phyloP scores from a whole-genome alignment of 352 stramenopile genomes.

The Blastocystis sp. region DNA sequence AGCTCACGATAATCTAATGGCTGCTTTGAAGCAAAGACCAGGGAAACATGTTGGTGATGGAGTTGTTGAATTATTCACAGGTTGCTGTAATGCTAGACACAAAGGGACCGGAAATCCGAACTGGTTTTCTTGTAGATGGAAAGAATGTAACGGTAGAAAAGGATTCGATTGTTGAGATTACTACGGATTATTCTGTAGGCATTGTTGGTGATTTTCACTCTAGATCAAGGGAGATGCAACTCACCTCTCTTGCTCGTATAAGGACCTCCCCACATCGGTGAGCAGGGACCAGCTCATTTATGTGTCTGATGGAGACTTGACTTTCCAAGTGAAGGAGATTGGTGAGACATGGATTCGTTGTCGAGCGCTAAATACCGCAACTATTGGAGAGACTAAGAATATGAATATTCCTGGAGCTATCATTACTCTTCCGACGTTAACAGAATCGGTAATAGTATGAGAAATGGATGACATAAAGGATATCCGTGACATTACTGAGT shows the following conservation, averaged over 20 bases:
- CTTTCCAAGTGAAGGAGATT: slow-evolving; percentile 65
- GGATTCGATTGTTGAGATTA: slow-evolving; percentile 74
- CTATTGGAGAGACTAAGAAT: slow-evolving; percentile 85
- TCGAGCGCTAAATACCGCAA: slow-evolving; percentile 71
- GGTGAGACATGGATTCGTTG: slow-evolving; percentile 29
- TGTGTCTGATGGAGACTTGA: slow-evolving; percentile 79
- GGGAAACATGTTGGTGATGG: slow-evolving; percentile 64
- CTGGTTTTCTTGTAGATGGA: slow-evolving; percentile 72
- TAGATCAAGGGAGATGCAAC: slow-evolving; percentile 74
- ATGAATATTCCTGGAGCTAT: slow-evolving; percentile 87
- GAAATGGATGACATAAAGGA: slow-evolving; percentile 40
- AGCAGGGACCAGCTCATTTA: slow-evolving; percentile 81
- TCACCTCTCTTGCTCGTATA: slow-evolving; percentile 86
- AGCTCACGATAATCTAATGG: slow-evolving; percentile 56
- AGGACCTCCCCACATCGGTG: slow-evolving; percentile 80
- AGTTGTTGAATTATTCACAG: background rate
- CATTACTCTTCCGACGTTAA: slow-evolving; percentile 83
- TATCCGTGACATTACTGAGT: slow-evolving; percentile 79
- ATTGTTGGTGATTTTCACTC: background rate
- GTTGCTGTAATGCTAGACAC: slow-evolving; percentile 88
- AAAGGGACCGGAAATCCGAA: slow-evolving; percentile 88
- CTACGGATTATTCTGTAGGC: slow-evolving; percentile 74
- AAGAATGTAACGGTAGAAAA: slow-evolving; percentile 69
- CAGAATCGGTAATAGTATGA: slow-evolving; percentile 76
- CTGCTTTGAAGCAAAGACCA: slow-evolving; percentile 46